phyloP scores from a whole-genome alignment of 1,284 basidiomycete species.

The Mycosarcoma mackinlayi region DNA sequence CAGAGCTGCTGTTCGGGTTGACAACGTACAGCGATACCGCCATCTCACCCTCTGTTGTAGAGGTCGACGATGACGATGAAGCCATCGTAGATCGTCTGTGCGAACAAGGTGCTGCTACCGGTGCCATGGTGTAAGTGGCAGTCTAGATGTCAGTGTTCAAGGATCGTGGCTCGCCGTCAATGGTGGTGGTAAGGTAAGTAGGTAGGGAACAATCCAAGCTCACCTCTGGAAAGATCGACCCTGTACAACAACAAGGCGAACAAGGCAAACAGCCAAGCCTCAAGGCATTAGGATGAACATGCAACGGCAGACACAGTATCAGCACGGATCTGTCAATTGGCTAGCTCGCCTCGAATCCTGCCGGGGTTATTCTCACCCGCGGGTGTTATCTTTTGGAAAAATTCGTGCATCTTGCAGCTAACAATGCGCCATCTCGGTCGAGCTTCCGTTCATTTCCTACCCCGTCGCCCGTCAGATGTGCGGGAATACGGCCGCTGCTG shows the following conservation, averaged over 20 bases:
- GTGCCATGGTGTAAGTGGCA: conserved; percentile 8
- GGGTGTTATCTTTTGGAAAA: conserved; percentile 14
- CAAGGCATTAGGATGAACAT: too few species aligned
- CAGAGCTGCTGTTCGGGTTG: conserved; percentile 35
- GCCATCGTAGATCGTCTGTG: not conserved
- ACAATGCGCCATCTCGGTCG: conserved; percentile 30
- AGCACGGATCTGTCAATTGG: too few species aligned
- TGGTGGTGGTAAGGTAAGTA: not conserved
- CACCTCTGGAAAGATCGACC: not conserved
- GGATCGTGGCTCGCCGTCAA: not conserved
- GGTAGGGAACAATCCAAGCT: not conserved
- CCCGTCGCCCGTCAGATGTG: too few species aligned
- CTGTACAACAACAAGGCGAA: not conserved
- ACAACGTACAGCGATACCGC: conserved; percentile 22
- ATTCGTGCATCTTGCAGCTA: too few species aligned
- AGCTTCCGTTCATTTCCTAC: conserved; percentile 27
- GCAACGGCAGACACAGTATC: too few species aligned
- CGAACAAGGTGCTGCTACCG: conserved; percentile 4
- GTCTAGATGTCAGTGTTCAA: not conserved
- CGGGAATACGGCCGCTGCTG: not conserved
- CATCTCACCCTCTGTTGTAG: too few species aligned
- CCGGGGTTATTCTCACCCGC: too few species aligned
- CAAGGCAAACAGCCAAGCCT: too few species aligned
- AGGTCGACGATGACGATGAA: not conserved
- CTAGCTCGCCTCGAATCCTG: too few species aligned